Base-by-base conservation (phyloP, 768 basidiomycete species). In the Russula brevipes region DNA sequence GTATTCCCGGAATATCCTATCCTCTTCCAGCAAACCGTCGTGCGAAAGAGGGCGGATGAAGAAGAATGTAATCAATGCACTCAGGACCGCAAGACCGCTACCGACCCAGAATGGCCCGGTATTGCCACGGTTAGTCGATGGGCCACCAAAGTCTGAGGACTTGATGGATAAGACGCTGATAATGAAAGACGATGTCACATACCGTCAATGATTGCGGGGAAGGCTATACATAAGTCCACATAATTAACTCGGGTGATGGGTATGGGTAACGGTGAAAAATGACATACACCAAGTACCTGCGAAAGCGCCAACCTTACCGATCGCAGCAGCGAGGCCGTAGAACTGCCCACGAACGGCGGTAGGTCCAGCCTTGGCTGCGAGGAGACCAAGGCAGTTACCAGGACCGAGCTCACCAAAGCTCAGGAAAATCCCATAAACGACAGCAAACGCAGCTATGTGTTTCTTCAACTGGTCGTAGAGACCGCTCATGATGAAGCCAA, bases 401-500 rank as follows among this genome's bases (percentile, higher is more conserved):
- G 94, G 91, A 36, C 90, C 91, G 33, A 93, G 76, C 76, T 96
- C 94, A 52, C 94, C 95, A 59, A 94, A 87, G 70, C 84, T 86
- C 69, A 95, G 72, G 82, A 97, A 97, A 54, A 97, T 84, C 14
- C 94, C 95, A 69, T 97, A 96, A 8, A 97, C 77, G 39, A 95
- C 87, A 36, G 89, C 87, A 65, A 91, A 94, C 7, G 79, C 90
- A n/a, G 75, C 89, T 56, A 92, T 80, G 64, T 90, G 79, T 4
- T 76, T 69, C 12, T 81, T 81, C 58, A 94, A 77, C 74, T 78
- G 76, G 31, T 64, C 69, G 75, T 95, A 97, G 19, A 85, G 76
- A 1, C 91, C 95, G 65, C 89, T 89, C 87, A 98, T 91, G 73
- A 92, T 83, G 76, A 97, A 97, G 6, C 95, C 91, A 53, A 90